Evolutionary conservation across 768 basidiomycete species (phyloP), one percentile per base, ranked within the genome.

Genomic region (Mycena maculata): DNA sequence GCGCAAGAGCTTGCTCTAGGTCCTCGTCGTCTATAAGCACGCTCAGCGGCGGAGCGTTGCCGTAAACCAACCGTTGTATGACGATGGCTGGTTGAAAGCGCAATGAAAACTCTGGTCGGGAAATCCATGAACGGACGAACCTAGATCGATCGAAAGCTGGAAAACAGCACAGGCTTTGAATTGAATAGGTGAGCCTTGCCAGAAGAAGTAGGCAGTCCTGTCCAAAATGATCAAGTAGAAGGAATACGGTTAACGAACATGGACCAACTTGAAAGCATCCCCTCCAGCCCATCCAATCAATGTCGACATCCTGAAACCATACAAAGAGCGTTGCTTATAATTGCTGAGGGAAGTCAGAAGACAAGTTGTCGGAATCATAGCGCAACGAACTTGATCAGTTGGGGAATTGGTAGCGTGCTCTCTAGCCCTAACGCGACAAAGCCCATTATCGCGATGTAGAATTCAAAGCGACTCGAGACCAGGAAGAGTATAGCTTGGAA

Each of bases 161-260:
- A 95, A 95, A 64, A 95, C 83, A 6, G 92, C 90, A 70, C 94
- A 95, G 42, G 87, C 86, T 76, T 91, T 90, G 83, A 95, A 95
- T 72, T 93, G 94, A 54, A 95, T 73, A 1, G 92, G 91, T 0
- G 90, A 90, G 15, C 82, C 76, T 74, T 91, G 86, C 53, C 89
- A 68, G 79, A 95, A 94, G 78, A 95, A 95, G 74, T 95, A 95
- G 4, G 85, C 84, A 13, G 90, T 88, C 76, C 93, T 95, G 72
- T 6, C 31, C 30, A 60, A 10, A 60, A 48, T 30, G 45, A 44
- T 44, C 11, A 58, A n/a, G n/a, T n/a, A n/a, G n/a, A n/a, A n/a
- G n/a, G n/a, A 31, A 10, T 54, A 16, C 18, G 42, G 42, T 33
- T 63, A 60, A 72, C 42, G 49, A 54, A 31, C 38, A 42, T 27